phyloP scores from a whole-genome alignment of 257 asterid species.

The Petrea volubilis region DNA sequence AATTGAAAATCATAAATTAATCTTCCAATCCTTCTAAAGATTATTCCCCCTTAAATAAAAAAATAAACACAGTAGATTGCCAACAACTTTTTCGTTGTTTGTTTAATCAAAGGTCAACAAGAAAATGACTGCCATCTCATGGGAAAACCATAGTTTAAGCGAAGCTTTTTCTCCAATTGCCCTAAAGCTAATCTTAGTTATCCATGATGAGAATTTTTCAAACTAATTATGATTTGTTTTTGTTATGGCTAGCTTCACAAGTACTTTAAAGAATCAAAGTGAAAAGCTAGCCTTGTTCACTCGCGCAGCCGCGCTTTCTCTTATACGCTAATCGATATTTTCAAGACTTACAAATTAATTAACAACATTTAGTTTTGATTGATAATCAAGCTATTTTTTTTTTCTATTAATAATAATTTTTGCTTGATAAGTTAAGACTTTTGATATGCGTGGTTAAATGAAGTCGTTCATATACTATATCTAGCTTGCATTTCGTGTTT shows the following conservation, averaged over 20 bases:
- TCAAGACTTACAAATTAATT: neutral
- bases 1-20: conserved; percentile 2
- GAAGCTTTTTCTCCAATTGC: conserved; percentile 31
- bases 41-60: conserved; percentile 15
- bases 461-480: neutral
- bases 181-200: conserved; percentile 28
- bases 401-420: no score
- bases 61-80: conserved; percentile 25
- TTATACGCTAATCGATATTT: neutral
- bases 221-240: conserved; percentile 28
- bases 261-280: conserved; percentile 14
- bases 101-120: conserved; percentile 45
- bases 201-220: conserved; percentile 19
- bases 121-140: conserved; percentile 47
- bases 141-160: conserved; percentile 27
- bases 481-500: conserved; percentile 6
- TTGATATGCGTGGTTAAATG: no score
- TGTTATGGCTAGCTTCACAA: conserved; percentile 15
- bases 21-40: conserved; percentile 5
- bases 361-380: neutral
- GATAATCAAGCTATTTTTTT: no score
- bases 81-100: conserved; percentile 31
- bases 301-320: no score
- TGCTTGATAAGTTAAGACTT: no score
- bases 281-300: neutral